A percentile compares a stretch with the other conserved stretches of the same genome.
These are phyloP conservation scores for Colletotrichum camelliae DNA, from an alignment of 2,329 filamentous ascomycete genomes.

Conservation along the genomic window DNA sequence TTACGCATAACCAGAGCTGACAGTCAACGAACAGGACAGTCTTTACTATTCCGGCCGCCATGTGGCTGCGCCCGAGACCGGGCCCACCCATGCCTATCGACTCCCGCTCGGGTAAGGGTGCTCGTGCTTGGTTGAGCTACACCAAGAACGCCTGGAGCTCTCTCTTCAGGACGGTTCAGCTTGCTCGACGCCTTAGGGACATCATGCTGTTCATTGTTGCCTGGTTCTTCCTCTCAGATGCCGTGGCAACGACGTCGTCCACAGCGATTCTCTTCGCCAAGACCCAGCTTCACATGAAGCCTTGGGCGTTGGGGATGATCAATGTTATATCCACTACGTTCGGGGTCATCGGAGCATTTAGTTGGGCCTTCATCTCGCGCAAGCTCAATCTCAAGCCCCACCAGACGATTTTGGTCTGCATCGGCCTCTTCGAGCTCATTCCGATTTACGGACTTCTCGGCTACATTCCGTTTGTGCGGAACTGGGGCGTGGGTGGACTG, in stretches of 20 bases:
- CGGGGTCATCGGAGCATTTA: conserved; percentile 87
- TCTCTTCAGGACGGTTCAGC: conserved; percentile 78
- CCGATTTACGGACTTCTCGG: conserved; percentile 90
- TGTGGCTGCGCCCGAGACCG: conserved; percentile 88
- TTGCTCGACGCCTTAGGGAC: conserved; percentile 75
- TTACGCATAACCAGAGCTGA: not conserved
- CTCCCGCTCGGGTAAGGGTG: conserved; percentile 37
- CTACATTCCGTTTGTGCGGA: conserved; percentile 80
- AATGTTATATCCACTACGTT: conserved; percentile 88
- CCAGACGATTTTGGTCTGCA: conserved; percentile 92
- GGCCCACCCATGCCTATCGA: conserved; percentile 74
- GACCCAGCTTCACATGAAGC: conserved; percentile 87
- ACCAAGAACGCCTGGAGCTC: conserved; percentile 86
- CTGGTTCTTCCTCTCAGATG: conserved; percentile 95
- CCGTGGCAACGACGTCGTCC: conserved; percentile 91
- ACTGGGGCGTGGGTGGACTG: conserved; percentile 80
- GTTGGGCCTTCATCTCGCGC: conserved; percentile 82
- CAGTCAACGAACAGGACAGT: conserved; percentile 33
- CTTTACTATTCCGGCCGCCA: conserved; percentile 86
- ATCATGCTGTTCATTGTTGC: conserved; percentile 81
- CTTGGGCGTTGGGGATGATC: conserved; percentile 87
- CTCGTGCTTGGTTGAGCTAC: conserved; percentile 69
- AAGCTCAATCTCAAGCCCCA: conserved; percentile 74
- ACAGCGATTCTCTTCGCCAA: conserved; percentile 97
- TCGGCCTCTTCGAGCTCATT: conserved; percentile 88